Evolutionary conservation across 805 yeast species (phyloP).

Genomic region (Kuraishia capsulata): DNA sequence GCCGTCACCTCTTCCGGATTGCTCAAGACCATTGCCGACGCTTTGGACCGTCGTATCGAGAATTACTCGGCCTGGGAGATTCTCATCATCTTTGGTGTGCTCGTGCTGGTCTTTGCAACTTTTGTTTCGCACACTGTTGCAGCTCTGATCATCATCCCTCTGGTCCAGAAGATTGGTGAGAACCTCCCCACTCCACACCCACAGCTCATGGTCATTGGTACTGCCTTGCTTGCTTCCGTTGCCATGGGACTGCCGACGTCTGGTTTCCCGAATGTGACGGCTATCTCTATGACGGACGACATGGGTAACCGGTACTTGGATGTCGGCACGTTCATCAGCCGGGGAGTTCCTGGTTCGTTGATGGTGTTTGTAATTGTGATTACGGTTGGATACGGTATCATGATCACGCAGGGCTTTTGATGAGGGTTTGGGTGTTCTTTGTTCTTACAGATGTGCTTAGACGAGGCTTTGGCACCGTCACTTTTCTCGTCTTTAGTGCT

Average conservation of each 20-base stretch:
- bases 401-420: slow-evolving; percentile 23
- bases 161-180: slow-evolving; percentile 39
- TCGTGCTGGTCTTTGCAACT: slow-evolving; percentile 42
- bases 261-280: slow-evolving; percentile 50
- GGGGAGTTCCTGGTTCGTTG: slow-evolving; percentile 43
- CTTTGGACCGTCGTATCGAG: slow-evolving; percentile 31
- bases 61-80: slow-evolving; percentile 34
- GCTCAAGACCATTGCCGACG: slow-evolving; percentile 33
- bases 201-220: slow-evolving; percentile 35
- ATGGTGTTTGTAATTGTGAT: slow-evolving; percentile 33
- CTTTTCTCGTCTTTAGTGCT: not conserved
- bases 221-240: slow-evolving; percentile 41
- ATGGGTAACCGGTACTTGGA: slow-evolving; percentile 41
- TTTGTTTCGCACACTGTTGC: slow-evolving; percentile 49
- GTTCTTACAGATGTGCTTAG: not conserved
- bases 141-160: slow-evolving; percentile 40
- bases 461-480: not conserved
- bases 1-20: slow-evolving; percentile 42
- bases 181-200: slow-evolving; percentile 37
- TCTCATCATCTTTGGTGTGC: slow-evolving; percentile 37
- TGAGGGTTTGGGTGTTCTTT: not conserved
- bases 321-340: slow-evolving; percentile 37
- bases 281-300: slow-evolving; percentile 46
- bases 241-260: slow-evolving; percentile 51
- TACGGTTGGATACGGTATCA: slow-evolving; percentile 41